Conservation (phyloP, 2,329 filamentous ascomycete genomes). For the Fusarium hainanense region DNA sequence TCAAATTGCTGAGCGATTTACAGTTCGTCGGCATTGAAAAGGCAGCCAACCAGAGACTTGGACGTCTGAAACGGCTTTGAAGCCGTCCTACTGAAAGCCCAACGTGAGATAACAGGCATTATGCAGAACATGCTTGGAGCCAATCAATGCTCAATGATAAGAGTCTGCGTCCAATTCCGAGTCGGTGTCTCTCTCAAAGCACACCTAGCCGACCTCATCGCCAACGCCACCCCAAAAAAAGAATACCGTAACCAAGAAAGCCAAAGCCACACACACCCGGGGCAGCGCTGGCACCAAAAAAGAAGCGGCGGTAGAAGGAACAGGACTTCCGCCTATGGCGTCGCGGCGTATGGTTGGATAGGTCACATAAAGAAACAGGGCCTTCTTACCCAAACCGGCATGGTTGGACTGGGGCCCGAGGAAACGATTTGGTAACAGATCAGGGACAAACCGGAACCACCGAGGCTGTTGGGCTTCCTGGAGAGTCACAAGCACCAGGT, state of each 20-base stretch:
- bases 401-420: constrained; percentile 29
- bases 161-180: constrained; percentile 28
- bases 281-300: constrained; percentile 21
- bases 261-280: constrained; percentile 25
- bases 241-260: constrained; percentile 30
- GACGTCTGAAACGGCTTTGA: constrained; percentile 37
- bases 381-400: constrained; percentile 34
- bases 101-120: constrained; percentile 50
- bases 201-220: constrained; percentile 23
- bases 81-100: constrained; percentile 23
- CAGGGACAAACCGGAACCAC: constrained; percentile 43
- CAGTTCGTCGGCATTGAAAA: constrained; percentile 21
- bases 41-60: constrained; percentile 20
- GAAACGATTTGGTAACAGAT: constrained; percentile 47
- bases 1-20: constrained; percentile 45
- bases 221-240: constrained; percentile 41
- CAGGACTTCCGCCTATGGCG: constrained; percentile 23
- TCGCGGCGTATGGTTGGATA: constrained; percentile 32
- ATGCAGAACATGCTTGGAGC: constrained; percentile 47
- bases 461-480: constrained; percentile 23
- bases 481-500: constrained; percentile 32
- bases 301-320: constrained; percentile 26
- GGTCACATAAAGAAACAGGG: constrained; percentile 36
- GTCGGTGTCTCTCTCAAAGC: constrained; percentile 21
- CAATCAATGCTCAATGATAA: constrained; percentile 50